Percentiles rank a stretch among this genome's conserved stretches.
phyloP scores from a whole-genome alignment of 2,329 filamentous ascomycete species.

The Ophiostoma piceae region DNA sequence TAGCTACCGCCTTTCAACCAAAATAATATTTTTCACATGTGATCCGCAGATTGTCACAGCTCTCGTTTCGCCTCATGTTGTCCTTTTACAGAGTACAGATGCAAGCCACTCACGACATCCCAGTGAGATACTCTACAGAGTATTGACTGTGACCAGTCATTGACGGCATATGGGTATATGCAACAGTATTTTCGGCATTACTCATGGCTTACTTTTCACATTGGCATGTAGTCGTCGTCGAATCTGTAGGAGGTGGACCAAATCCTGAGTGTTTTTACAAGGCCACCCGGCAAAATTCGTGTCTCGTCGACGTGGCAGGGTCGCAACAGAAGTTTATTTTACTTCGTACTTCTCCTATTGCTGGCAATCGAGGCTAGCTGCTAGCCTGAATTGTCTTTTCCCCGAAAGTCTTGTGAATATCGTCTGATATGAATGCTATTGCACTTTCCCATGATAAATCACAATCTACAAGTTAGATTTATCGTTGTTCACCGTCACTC shows the following conservation, averaged over 20 bases:
- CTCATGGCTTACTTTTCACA: background rate
- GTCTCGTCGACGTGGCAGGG: conserved; percentile 8
- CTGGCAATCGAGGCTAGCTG: background rate
- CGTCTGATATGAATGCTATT: background rate
- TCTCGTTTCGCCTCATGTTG: background rate
- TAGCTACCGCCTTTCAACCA: conserved; percentile 1
- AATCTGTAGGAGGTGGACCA: background rate
- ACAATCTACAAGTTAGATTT: background rate
- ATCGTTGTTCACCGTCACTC: background rate
- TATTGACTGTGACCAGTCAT: too few species aligned
- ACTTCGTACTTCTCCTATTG: background rate
- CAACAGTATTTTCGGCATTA: background rate
- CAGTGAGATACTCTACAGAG: too few species aligned
- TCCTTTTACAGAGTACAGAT: background rate
- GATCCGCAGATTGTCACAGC: conserved; percentile 5
- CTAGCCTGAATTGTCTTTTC: background rate
- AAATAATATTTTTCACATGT: conserved; percentile 7
- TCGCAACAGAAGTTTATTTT: background rate
- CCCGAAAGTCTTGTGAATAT: background rate
- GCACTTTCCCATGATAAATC: background rate
- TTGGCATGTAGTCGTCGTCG: background rate
- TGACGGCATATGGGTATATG: too few species aligned
- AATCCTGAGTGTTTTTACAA: background rate
- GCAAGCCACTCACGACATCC: too few species aligned
- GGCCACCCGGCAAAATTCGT: background rate